Conservation (phyloP, 441 rosid genomes). For the Corymbia citriodora region DNA sequence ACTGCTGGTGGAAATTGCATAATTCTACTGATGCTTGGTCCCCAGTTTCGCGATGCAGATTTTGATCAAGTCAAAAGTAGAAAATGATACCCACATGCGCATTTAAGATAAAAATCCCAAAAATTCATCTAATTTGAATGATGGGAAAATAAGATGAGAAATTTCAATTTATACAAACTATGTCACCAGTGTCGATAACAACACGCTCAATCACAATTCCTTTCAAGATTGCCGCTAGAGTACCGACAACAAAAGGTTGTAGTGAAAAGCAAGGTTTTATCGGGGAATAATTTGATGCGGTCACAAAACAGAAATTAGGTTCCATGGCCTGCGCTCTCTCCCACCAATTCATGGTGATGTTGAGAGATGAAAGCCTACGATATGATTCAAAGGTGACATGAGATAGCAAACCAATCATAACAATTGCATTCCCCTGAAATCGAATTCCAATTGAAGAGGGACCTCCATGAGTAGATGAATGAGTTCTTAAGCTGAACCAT, state of each 20-base stretch:
- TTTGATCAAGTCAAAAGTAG: not conserved
- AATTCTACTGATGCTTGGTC: not conserved
- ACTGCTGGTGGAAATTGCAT: not conserved
- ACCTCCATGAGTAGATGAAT: not conserved
- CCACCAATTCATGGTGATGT: not conserved
- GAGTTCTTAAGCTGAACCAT: not conserved
- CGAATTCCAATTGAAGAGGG: not conserved
- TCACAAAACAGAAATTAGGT: not conserved
- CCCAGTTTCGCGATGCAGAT: not conserved
- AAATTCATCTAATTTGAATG: not conserved
- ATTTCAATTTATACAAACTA: not conserved
- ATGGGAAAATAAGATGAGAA: not conserved
- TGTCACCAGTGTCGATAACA: accelerated
- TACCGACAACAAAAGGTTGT: not conserved
- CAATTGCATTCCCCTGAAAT: not conserved
- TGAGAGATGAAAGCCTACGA: not conserved
- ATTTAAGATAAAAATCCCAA: not conserved
- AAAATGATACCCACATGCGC: not conserved
- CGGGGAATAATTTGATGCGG: not conserved
- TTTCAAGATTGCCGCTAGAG: not conserved
- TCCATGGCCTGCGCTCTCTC: not conserved
- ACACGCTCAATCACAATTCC: not conserved
- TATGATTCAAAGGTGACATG: not conserved
- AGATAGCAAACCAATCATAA: not conserved
- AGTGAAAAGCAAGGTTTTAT: not conserved